A percentile compares a stretch with the other conserved stretches of the same genome.
phyloP scores from a whole-genome alignment of 176 grass and related monocot genomes.

The Zoysia japonica region DNA sequence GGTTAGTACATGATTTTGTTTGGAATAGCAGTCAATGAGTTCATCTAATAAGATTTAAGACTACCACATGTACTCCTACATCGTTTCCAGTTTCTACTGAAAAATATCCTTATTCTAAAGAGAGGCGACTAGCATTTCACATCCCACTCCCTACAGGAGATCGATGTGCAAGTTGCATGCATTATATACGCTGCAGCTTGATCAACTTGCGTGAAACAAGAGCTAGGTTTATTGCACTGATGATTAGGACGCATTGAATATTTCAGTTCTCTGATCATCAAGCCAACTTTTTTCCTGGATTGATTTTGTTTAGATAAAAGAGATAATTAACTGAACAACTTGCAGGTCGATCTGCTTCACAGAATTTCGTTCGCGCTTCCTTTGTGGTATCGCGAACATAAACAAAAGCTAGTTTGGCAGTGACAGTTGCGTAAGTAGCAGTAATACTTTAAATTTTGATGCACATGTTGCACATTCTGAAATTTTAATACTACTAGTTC shows the following conservation, averaged over 20 bases:
- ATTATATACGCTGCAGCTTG: not conserved
- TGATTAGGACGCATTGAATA: slow-evolving; percentile 9
- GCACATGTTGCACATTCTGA: slow-evolving; percentile 23
- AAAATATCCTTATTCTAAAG: too few relatives aligned
- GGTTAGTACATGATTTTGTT: too few relatives aligned
- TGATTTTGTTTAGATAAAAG: not conserved
- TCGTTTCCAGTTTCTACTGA: too few relatives aligned
- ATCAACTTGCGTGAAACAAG: slow-evolving; percentile 26
- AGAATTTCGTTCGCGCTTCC: not conserved
- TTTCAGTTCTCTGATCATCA: not conserved
- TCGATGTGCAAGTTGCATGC: not conserved
- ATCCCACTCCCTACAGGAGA: too few relatives aligned
- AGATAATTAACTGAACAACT: not conserved
- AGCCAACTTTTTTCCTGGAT: not conserved
- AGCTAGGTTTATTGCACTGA: slow-evolving; percentile 44
- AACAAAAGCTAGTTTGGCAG: too few relatives aligned
- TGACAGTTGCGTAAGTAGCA: not conserved
- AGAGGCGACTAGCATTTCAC: not conserved
- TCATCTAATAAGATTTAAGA: too few relatives aligned
- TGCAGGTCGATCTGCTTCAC: not conserved
- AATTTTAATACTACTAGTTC: not conserved
- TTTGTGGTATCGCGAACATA: not conserved
- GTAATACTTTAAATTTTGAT: too few relatives aligned
- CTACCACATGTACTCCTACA: too few relatives aligned
- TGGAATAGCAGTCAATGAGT: too few relatives aligned